A percentile compares a stretch with the other conserved stretches of the same genome.
Evolutionary conservation across 164 flowering plant species (phyloP).

Genomic region (Piper betle): DNA sequence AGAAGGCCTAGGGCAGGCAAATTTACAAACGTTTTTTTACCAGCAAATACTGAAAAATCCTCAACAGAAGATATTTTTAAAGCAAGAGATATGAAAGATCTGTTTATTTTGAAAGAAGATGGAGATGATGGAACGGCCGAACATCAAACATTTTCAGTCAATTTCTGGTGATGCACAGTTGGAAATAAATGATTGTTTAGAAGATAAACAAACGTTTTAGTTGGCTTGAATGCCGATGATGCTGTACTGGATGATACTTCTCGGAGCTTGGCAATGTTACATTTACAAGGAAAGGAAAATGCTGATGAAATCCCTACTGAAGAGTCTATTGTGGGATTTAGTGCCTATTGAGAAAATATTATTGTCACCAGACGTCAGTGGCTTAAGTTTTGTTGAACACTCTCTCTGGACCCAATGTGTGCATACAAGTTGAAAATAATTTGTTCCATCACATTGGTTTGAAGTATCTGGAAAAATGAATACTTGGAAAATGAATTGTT

Average conservation of each 20-base stretch:
- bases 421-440: no score
- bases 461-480: no score
- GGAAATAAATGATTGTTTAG: slow-evolving; percentile 23
- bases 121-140: slow-evolving; percentile 57
- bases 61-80: slow-evolving; percentile 88
- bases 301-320: slow-evolving; percentile 38
- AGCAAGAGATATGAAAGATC: slow-evolving; percentile 95
- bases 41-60: slow-evolving; percentile 89
- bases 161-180: slow-evolving; percentile 53
- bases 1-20: slow-evolving; percentile 94
- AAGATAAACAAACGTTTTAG: slow-evolving; percentile 16
- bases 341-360: no score
- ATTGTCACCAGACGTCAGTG: no score
- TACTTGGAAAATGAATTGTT: not conserved
- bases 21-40: slow-evolving; percentile 95
- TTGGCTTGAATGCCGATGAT: slow-evolving; percentile 9
- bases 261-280: slow-evolving; percentile 13
- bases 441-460: no score
- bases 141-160: slow-evolving; percentile 76
- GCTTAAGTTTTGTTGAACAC: not conserved
- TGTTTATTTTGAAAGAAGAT: slow-evolving; percentile 71
- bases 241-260: slow-evolving; percentile 10
- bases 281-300: slow-evolving; percentile 35
- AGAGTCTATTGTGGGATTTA: slow-evolving; percentile 45
- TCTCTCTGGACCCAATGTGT: not conserved